These are phyloP conservation scores for Pleurotus platypus DNA, from an alignment of 768 basidiomycete genomes.

Conservation along the genomic window DNA sequence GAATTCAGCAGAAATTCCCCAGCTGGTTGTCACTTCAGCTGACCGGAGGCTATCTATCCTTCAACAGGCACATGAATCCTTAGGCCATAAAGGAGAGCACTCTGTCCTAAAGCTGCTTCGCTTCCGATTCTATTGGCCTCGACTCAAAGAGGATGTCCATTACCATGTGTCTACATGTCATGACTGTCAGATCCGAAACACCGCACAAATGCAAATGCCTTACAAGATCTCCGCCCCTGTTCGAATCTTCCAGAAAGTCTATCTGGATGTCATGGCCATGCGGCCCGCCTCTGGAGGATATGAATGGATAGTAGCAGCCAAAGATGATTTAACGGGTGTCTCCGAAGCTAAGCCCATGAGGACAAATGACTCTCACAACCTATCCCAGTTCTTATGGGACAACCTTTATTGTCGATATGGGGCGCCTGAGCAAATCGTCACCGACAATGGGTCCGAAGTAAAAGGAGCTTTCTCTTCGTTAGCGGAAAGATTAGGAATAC, in stretches of 20 bases:
- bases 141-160: slow-evolving; percentile 14
- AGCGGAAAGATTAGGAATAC: slow-evolving; percentile 8
- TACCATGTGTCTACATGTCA: slow-evolving; percentile 22
- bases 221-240: slow-evolving; percentile 8
- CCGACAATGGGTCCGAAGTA: slow-evolving; percentile 26
- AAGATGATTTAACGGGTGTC: slow-evolving; percentile 25
- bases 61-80: slow-evolving; percentile 6
- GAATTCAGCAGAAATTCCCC: slow-evolving; percentile 5
- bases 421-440: slow-evolving; percentile 17
- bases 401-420: slow-evolving; percentile 19
- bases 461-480: slow-evolving; percentile 16
- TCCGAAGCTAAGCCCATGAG: slow-evolving; percentile 23
- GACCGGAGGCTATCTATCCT: slow-evolving; percentile 1
- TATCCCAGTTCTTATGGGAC: slow-evolving; percentile 24
- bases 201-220: slow-evolving; percentile 13
- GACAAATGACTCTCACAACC: slow-evolving; percentile 4
- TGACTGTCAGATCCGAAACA: slow-evolving; percentile 18
- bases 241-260: slow-evolving; percentile 18
- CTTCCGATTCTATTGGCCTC: slow-evolving; percentile 24
- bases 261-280: slow-evolving; percentile 26
- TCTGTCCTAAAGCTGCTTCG: slow-evolving; percentile 8
- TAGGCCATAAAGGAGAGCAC: slow-evolving; percentile 6
- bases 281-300: slow-evolving; percentile 13
- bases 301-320: slow-evolving; percentile 19
- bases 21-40: slow-evolving; percentile 13